phyloP scores from a whole-genome alignment of 257 asterid species.

The Solanum sitiens region DNA sequence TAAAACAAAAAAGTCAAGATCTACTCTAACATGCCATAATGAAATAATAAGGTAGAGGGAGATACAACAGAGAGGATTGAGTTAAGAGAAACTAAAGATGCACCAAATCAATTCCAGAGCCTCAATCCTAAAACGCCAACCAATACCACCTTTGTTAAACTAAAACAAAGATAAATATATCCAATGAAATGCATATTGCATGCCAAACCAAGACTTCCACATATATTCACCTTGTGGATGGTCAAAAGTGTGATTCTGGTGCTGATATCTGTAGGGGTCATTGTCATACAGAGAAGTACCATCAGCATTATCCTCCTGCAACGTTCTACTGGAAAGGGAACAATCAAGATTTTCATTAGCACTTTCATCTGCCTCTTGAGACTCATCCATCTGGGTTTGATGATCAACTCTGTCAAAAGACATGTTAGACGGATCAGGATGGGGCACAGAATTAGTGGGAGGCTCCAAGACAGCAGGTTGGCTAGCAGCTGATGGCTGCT shows the following conservation, averaged over 20 bases:
- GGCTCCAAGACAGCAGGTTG: constrained; percentile 27
- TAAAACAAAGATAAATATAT: not conserved
- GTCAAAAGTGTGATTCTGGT: constrained; percentile 36
- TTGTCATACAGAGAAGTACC: constrained; percentile 40
- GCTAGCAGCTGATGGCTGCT: constrained; percentile 33
- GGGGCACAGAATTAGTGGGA: constrained; percentile 28
- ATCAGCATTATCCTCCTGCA: constrained; percentile 44
- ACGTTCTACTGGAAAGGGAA: constrained; percentile 32
- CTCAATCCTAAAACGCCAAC: not conserved
- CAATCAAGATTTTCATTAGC: constrained; percentile 28
- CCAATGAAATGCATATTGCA: not conserved
- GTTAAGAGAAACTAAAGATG: not conserved
- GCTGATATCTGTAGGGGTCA: constrained; percentile 18
- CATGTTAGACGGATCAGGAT: constrained; percentile 30
- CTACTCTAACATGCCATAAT: not conserved
- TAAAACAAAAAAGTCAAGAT: not conserved
- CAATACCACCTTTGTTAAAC: not conserved
- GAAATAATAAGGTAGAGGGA: not conserved
- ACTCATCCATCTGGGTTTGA: constrained; percentile 37
- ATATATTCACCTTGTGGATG: constrained; percentile 47
- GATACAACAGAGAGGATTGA: not conserved
- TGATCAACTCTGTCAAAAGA: constrained; percentile 22
- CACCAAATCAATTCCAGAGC: not conserved
- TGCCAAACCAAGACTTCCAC: not conserved
- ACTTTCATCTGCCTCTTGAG: constrained; percentile 33